Evolutionary conservation across 163 green algal genomes (phyloP).

Genomic region (Scenedesmus sp.): DNA sequence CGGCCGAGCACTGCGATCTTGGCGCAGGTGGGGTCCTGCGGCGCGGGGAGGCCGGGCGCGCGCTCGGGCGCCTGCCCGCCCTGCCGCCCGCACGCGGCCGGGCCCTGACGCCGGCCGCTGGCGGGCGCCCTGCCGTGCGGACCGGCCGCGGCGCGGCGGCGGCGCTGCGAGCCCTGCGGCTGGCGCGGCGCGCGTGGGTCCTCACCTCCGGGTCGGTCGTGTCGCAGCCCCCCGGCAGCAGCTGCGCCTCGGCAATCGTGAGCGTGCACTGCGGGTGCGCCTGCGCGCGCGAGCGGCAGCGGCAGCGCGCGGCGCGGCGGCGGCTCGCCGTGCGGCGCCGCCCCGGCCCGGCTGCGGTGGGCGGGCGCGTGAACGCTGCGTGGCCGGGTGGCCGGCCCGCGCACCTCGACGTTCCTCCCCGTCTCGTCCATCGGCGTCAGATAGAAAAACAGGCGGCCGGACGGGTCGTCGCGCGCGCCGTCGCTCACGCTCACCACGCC

Average conservation of each 20-base stretch:
- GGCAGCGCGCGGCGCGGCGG: background rate
- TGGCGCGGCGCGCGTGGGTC: too few species aligned
- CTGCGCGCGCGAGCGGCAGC: background rate
- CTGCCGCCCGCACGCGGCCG: too few species aligned
- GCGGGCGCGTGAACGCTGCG: background rate
- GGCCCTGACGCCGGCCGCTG: too few species aligned
- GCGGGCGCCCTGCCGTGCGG: too few species aligned
- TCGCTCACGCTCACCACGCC: conserved; percentile 55
- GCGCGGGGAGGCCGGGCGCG: too few species aligned
- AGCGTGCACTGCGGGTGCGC: conserved; percentile 47
- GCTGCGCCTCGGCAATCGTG: conserved; percentile 59
- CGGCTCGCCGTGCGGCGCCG: too few species aligned
- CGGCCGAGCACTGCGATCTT: conserved; percentile 58
- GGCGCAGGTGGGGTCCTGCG: conserved; percentile 68
- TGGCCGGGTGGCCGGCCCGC: background rate
- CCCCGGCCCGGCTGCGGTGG: background rate
- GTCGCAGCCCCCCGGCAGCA: conserved; percentile 44
- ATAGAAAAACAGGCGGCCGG: conserved; percentile 71
- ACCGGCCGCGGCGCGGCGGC: too few species aligned
- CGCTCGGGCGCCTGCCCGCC: too few species aligned
- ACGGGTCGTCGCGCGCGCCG: conserved; percentile 46
- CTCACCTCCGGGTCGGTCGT: conserved; percentile 43
- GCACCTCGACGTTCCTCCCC: conserved; percentile 47
- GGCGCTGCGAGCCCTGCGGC: too few species aligned
- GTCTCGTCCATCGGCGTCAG: conserved; percentile 70